phyloP scores from a whole-genome alignment of 2,329 filamentous ascomycete species.

The Colletotrichum somersetense region DNA sequence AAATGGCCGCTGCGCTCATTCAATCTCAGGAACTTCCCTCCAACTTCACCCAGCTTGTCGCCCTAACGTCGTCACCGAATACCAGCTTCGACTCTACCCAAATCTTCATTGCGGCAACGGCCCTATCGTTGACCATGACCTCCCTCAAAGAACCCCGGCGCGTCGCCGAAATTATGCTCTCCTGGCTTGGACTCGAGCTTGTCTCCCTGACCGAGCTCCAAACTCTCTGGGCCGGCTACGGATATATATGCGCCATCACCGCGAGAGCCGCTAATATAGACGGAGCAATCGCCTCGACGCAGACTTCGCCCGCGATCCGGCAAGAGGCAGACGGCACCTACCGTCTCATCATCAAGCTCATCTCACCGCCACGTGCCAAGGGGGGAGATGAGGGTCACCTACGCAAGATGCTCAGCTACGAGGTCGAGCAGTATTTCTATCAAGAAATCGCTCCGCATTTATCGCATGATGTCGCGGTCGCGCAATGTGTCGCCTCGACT shows the following conservation, averaged over 20 bases:
- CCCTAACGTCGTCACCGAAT: not conserved
- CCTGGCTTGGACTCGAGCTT: conserved; percentile 55
- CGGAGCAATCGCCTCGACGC: not conserved
- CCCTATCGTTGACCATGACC: conserved; percentile 13
- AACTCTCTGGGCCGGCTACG: conserved; percentile 65
- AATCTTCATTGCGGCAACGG: conserved; percentile 1
- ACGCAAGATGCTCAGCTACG: conserved; percentile 75
- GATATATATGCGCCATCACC: conserved; percentile 67
- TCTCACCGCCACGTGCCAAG: conserved; percentile 61
- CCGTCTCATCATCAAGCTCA: conserved; percentile 69
- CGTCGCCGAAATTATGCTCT: conserved; percentile 56
- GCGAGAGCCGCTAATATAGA: conserved; percentile 51
- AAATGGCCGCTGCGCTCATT: conserved; percentile 30
- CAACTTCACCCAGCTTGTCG: conserved; percentile 31
- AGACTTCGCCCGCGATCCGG: conserved; percentile 42
- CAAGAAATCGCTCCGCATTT: conserved; percentile 65
- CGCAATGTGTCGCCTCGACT: conserved; percentile 63
- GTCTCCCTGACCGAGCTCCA: conserved; percentile 56
- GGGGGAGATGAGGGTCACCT: conserved; percentile 69
- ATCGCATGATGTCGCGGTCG: conserved; percentile 58
- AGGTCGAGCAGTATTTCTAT: conserved; percentile 77
- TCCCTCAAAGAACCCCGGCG: conserved; percentile 46
- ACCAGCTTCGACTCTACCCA: not conserved
- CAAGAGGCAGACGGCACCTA: conserved; percentile 45
- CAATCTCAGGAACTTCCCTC: conserved; percentile 11